Base-by-base conservation (phyloP, 495 filamentous ascomycete species). In the Penicillium cataractarum region DNA sequence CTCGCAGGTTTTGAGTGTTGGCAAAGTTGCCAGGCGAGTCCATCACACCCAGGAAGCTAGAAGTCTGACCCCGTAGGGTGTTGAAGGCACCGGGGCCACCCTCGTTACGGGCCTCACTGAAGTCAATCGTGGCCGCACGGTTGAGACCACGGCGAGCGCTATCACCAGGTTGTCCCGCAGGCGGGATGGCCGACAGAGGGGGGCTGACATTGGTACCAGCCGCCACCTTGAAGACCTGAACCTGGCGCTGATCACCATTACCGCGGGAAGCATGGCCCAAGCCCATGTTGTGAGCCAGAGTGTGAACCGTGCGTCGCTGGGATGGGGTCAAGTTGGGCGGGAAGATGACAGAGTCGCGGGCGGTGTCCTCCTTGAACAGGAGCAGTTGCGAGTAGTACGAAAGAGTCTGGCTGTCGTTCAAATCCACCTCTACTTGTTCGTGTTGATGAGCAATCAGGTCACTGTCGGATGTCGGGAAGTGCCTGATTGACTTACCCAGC, bases 101-200 rank as follows among this genome's bases (percentile, higher is more conserved):
- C 49, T 85, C 85, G 26, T 83, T 88, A 7, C 93, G 90, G 37
- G 91, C 87, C 72, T 97, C 95, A 66, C 90, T 92, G 77, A 99
- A 99, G 76, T 98, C 94, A 67, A 96, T 97, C n/a, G 95, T 99
- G 33, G 95, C 96, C 21, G 95, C 93, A 31, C 95, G 90, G 79
- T 93, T 95, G 35, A 99, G 80, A 15, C 86, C 89, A 33, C 93
- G 90, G 57, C 93, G 85, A 59, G 87, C 86, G 33, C 87, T 84
- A 61, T 97, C 92, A 57, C 84, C 82, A 19, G 86, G 84, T 52
- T 90, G 90, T 37, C 87, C 85, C 12, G 80, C 73, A 56, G 86
- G 77, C 17, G 87, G 82, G 69, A 91, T 83, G 37, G 80, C 75
- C 22, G 80, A 75, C 65, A 80, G 42, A 19, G 86, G 86, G 51